Percentiles rank a stretch among this genome's conserved stretches.
Conservation (phyloP, 495 filamentous ascomycete species). For the Recurvomyces mirabilis region DNA sequence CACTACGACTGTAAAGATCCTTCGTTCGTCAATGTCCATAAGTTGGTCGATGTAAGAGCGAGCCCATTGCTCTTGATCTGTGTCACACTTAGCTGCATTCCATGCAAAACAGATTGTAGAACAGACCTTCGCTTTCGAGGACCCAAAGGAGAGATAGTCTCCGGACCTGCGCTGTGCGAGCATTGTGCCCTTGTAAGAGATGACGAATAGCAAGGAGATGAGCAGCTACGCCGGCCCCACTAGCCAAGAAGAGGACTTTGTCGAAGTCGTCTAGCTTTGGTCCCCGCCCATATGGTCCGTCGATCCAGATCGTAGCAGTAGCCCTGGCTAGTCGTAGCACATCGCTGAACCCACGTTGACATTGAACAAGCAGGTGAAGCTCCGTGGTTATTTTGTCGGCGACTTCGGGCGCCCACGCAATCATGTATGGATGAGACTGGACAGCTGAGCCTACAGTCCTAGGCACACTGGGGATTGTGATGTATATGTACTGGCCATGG, state of each 20-base stretch:
- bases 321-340: not conserved
- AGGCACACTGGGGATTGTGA: not conserved
- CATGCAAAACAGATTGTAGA: not conserved
- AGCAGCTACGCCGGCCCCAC: slow-evolving; percentile 2
- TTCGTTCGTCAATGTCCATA: not conserved
- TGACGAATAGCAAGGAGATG: not conserved
- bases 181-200: not conserved
- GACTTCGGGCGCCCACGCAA: not conserved
- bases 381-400: not conserved
- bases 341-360: slow-evolving; percentile 1
- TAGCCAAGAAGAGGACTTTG: slow-evolving; percentile 1
- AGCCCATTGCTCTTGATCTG: not conserved
- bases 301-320: not conserved
- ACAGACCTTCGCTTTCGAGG: not conserved
- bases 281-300: not conserved
- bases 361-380: not conserved
- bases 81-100: not conserved
- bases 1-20: not conserved
- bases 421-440: slow-evolving; percentile 3
- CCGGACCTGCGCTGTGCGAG: not conserved
- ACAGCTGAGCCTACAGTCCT: not conserved
- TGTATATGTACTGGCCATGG: slow-evolving; percentile 4
- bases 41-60: not conserved
- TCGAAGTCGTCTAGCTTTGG: not conserved
- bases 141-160: slow-evolving; percentile 1